Conservation (phyloP, 495 filamentous ascomycete species). For the Podospora bellae-mahoneyi region DNA sequence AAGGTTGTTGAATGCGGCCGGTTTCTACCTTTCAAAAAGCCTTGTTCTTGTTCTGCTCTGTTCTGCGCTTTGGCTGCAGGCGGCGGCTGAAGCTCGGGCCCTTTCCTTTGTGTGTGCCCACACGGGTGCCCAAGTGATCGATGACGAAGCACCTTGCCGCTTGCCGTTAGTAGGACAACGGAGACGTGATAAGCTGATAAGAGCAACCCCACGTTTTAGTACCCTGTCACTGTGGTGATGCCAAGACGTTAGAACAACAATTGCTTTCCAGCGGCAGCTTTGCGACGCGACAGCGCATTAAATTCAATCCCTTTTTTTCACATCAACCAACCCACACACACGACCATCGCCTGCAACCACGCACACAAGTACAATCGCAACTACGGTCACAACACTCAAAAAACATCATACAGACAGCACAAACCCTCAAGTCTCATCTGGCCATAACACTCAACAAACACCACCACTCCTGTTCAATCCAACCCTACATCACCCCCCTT, state of each 20-base stretch:
- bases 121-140: slow-evolving; percentile 18
- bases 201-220: not conserved
- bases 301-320: not conserved
- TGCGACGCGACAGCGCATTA: slow-evolving; percentile 8
- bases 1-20: not conserved
- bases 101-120: slow-evolving; percentile 24
- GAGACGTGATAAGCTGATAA: slow-evolving; percentile 35
- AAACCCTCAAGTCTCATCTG: no score
- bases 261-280: not conserved
- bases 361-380: not conserved
- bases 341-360: not conserved
- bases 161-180: not conserved
- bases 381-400: not conserved
- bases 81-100: slow-evolving; percentile 19
- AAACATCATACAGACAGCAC: no score
- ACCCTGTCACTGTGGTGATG: slow-evolving; percentile 26
- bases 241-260: slow-evolving; percentile 15
- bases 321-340: not conserved
- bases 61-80: slow-evolving; percentile 5
- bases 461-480: not conserved
- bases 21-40: not conserved
- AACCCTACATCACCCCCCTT: not conserved
- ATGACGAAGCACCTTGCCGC: slow-evolving; percentile 28
- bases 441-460: no score
- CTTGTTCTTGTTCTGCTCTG: not conserved